Percentiles rank a stretch among this genome's conserved stretches.
Evolutionary conservation across 495 filamentous ascomycete species (phyloP).

Genomic region (Baudoinia panamericana): DNA sequence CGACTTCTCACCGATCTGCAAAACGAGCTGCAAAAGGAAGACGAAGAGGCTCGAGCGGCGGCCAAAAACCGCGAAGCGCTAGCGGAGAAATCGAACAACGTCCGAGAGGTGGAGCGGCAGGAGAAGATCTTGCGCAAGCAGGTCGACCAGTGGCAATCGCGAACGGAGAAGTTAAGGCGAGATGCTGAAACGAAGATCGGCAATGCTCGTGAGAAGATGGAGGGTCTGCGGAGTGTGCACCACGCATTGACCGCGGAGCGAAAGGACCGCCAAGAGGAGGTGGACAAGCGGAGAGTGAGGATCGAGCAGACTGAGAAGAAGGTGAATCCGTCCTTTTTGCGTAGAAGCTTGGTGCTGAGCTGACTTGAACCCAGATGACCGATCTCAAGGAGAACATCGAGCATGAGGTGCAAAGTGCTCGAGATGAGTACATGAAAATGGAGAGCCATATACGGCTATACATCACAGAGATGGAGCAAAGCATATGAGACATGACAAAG

Average conservation of each 20-base stretch:
- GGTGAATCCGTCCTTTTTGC: slow-evolving; percentile 36
- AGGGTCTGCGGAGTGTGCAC: slow-evolving; percentile 72
- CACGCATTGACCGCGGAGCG: slow-evolving; percentile 71
- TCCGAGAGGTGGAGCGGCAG: slow-evolving; percentile 77
- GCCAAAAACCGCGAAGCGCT: slow-evolving; percentile 72
- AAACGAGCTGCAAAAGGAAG: slow-evolving; percentile 71
- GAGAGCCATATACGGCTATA: slow-evolving; percentile 94
- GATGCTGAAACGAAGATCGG: slow-evolving; percentile 69
- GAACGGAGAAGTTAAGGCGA: slow-evolving; percentile 66
- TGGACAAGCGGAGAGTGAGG: slow-evolving; percentile 75
- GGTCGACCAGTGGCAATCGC: slow-evolving; percentile 65
- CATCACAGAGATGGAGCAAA: slow-evolving; percentile 97
- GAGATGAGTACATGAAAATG: slow-evolving; percentile 90
- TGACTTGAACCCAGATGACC: slow-evolving; percentile 59
- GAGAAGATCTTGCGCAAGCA: slow-evolving; percentile 76
- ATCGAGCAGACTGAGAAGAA: slow-evolving; percentile 99
- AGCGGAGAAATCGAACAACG: slow-evolving; percentile 71
- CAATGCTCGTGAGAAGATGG: slow-evolving; percentile 72
- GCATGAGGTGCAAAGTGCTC: slow-evolving; percentile 70
- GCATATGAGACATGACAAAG: slow-evolving; percentile 49
- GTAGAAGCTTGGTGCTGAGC: slow-evolving; percentile 16
- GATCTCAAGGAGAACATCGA: slow-evolving; percentile 96
- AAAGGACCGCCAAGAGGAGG: slow-evolving; percentile 69
- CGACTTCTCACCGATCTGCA: slow-evolving; percentile 81
- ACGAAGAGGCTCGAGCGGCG: slow-evolving; percentile 71